Base-by-base conservation (phyloP, 305 asterid species). In the Fraxinus ornus region DNA sequence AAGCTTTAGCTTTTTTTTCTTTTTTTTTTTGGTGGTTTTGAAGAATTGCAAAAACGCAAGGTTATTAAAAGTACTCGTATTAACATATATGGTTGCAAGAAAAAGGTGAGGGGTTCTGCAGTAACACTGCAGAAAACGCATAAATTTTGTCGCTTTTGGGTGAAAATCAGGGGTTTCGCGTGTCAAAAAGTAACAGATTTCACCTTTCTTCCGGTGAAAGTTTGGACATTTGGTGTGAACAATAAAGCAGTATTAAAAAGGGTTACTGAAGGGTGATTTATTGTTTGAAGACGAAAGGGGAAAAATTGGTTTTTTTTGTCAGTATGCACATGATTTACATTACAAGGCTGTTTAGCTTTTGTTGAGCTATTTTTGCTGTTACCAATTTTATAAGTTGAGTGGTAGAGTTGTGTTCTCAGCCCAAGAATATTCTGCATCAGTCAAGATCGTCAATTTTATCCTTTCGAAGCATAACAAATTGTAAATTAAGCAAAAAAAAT, bases 311-410 rank as follows among this genome's bases (percentile, higher is more conserved):
- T 71, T 28, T 76, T 64, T 70, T 87, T 84, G 85, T 82, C 84
- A 28, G 84, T 55, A 72, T 79, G 80, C 74, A 47, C 79, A 49
- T 75, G 76, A 30, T 83, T 83, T 82, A 74, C 78, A 70, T 70
- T 71, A 76, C 80, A 80, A 83, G 88, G 83, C 84, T 85, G 87
- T 82, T 82, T 86, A 81, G 90, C 90, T 92, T 89, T 86, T 73
- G 90, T 90, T 89, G 83, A 83, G 91, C 88, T 88, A 83, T 88
- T 94, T 92, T 90, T 91, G 92, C 92, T 85, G 80, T 86, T 85
- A 86, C 88, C 92, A 88, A 84, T 82, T 79, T 83, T 87, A 37
- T 82, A 85, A 90, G 93, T 81, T 76, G 82, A 85, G 90, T 84
- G 85, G 83, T 80, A 22, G 81, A 82, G 80, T 87, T 87, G 88